Percentiles rank a stretch among this genome's conserved stretches.
Evolutionary conservation across 2,329 filamentous ascomycete genomes (phyloP).

Genomic region (Coniochaeta prunicola): DNA sequence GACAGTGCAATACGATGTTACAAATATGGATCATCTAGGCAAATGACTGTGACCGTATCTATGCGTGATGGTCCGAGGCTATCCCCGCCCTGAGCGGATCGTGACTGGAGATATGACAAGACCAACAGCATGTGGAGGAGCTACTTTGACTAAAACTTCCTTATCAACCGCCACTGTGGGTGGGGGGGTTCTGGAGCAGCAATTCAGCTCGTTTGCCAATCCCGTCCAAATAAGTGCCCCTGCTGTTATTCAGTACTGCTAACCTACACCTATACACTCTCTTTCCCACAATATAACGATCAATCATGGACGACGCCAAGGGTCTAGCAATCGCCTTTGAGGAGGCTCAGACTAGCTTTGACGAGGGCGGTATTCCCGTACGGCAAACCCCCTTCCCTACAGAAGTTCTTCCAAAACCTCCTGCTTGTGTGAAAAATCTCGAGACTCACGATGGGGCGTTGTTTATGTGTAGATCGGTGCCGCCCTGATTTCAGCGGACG

Average conservation of each 20-base stretch:
- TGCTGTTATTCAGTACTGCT: background rate
- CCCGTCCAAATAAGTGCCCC: too few species aligned
- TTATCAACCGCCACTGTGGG: background rate
- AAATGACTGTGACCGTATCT: background rate
- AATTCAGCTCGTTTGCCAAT: background rate
- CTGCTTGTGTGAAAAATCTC: background rate
- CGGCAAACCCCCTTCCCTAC: slow-evolving; percentile 11
- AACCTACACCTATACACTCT: background rate
- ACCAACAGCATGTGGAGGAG: background rate
- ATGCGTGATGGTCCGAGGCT: background rate
- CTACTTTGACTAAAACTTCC: background rate
- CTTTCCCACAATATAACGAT: background rate
- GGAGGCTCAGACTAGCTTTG: slow-evolving; percentile 36
- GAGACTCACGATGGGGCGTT: background rate
- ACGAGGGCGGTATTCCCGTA: slow-evolving; percentile 42
- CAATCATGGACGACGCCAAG: background rate
- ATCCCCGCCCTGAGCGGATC: background rate
- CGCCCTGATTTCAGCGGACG: slow-evolving; percentile 58
- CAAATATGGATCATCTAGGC: background rate
- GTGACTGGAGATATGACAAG: background rate
- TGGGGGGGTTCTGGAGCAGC: background rate
- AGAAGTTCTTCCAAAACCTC: background rate
- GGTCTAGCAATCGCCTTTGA: slow-evolving; percentile 36
- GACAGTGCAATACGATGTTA: background rate
- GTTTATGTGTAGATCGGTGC: slow-evolving; percentile 35